Base-by-base conservation (phyloP, 75 land plant species). In the Cunninghamia lanceolata region DNA sequence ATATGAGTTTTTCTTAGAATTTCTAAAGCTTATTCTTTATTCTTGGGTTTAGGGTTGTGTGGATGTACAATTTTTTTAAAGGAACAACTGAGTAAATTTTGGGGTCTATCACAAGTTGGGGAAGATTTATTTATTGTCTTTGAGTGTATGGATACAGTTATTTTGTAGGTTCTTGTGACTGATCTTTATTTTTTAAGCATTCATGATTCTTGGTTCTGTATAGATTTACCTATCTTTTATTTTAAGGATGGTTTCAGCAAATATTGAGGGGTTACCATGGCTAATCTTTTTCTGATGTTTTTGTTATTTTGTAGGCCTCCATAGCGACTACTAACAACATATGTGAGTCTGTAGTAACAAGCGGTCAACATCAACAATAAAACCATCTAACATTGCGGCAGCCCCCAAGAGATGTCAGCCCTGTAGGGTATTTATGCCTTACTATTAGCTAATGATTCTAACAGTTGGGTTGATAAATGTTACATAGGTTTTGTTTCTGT, bases 261-360 rank as follows among this genome's bases (percentile, higher is more conserved):
- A n/a, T n/a, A n/a, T n/a, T n/a, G n/a, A n/a, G n/a, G n/a, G n/a
- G n/a, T n/a, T n/a, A n/a, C n/a, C n/a, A n/a, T n/a, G n/a, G n/a
- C n/a, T n/a, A n/a, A n/a, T n/a, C n/a, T n/a, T n/a, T n/a, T n/a
- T n/a, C n/a, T n/a, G n/a, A n/a, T n/a, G n/a, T n/a, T n/a, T n/a
- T n/a, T n/a, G n/a, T n/a, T n/a, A n/a, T n/a, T n/a, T n/a, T n/a
- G n/a, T n/a, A n/a, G n/a, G n/a, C n/a, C n/a, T n/a, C n/a, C n/a
- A n/a, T n/a, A n/a, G n/a, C 91, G 82, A 92, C 93, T 78, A 89
- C 94, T 56, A 97, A 97, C 89, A 95, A 91, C 63, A 95, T 96
- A 86, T 97, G 94, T 86, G 97, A 97, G 63, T 95, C 96, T 83
- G 95, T 89, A 9, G 96, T 94, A 42, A 95, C 97, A 77, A 94